phyloP scores from a whole-genome alignment of 805 yeast genomes.

The Candida insectorum region DNA sequence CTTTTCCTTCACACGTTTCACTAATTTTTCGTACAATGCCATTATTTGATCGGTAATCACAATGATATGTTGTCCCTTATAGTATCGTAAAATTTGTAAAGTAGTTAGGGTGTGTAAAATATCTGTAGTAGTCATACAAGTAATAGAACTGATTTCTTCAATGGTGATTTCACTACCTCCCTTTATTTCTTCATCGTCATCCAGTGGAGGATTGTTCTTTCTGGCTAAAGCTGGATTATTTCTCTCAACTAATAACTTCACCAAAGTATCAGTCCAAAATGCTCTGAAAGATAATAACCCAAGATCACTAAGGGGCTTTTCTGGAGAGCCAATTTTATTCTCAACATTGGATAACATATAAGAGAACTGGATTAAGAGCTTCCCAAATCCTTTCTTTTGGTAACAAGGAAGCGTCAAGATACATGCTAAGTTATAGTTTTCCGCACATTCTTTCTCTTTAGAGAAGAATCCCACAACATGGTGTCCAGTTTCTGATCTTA shows the following conservation, averaged over 20 bases:
- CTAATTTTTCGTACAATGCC: slow-evolving; percentile 66
- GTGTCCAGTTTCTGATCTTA: slow-evolving; percentile 85
- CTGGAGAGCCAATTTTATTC: slow-evolving; percentile 92
- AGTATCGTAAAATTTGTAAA: slow-evolving; percentile 82
- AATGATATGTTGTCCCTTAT: slow-evolving; percentile 90
- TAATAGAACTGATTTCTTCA: slow-evolving; percentile 81
- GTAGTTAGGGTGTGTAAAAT: slow-evolving; percentile 91
- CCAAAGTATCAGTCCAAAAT: slow-evolving; percentile 90
- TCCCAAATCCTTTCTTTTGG: slow-evolving; percentile 93
- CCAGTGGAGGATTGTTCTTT: slow-evolving; percentile 34
- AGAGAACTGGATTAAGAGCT: slow-evolving; percentile 86
- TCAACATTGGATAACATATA: slow-evolving; percentile 88
- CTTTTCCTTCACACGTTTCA: slow-evolving; percentile 52
- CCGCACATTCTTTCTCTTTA: slow-evolving; percentile 95
- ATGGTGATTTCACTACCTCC: slow-evolving; percentile 59
- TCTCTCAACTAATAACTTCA: slow-evolving; percentile 65
- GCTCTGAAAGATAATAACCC: slow-evolving; percentile 93
- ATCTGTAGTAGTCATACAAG: slow-evolving; percentile 96
- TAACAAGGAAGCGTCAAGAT: slow-evolving; percentile 93
- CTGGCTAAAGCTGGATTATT: slow-evolving; percentile 35
- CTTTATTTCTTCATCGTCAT: slow-evolving; percentile 31
- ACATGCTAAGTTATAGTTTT: slow-evolving; percentile 94
- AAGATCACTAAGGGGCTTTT: slow-evolving; percentile 92
- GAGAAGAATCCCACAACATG: slow-evolving; percentile 96
- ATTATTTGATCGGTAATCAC: slow-evolving; percentile 82